phyloP scores from a whole-genome alignment of 495 filamentous ascomycete genomes.

The Penicillium silybi region DNA sequence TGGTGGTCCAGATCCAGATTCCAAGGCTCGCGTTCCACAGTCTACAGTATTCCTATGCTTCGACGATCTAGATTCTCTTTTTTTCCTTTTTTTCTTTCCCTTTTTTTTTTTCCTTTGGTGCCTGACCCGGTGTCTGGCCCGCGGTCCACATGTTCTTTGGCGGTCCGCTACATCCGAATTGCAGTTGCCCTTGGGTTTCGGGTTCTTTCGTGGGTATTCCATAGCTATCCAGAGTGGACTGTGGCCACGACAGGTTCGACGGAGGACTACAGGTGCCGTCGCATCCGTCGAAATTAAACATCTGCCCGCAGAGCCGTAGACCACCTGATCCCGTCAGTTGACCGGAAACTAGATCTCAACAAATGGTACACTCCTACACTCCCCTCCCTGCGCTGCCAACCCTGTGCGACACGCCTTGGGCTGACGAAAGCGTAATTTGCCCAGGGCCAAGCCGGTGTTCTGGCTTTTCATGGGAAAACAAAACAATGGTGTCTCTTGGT shows the following conservation, averaged over 20 bases:
- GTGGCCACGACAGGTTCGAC: neutral
- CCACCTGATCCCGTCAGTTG: slow-evolving; percentile 19
- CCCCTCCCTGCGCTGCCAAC: neutral
- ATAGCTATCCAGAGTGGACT: no score
- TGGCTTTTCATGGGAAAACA: neutral
- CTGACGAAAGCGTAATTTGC: slow-evolving; percentile 18
- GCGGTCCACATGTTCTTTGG: neutral
- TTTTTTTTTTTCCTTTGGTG: neutral
- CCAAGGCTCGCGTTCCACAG: slow-evolving; percentile 1
- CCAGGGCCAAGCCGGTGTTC: neutral
- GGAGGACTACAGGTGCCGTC: slow-evolving; percentile 8
- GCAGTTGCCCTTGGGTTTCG: neutral
- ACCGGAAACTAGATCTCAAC: neutral
- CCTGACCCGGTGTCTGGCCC: neutral
- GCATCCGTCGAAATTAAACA: neutral
- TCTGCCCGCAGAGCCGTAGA: neutral
- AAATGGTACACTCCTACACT: neutral
- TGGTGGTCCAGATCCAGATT: slow-evolving; percentile 3
- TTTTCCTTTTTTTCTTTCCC: no score
- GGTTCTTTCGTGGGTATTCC: neutral
- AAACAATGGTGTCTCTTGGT: neutral
- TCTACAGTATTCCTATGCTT: neutral
- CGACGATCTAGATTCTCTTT: neutral
- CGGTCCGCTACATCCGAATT: slow-evolving; percentile 2
- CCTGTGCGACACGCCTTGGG: slow-evolving; percentile 15